Evolutionary conservation across 1,284 basidiomycete species (phyloP), one percentile per base, ranked within the genome.

Genomic region (Phenoliferia sp.): DNA sequence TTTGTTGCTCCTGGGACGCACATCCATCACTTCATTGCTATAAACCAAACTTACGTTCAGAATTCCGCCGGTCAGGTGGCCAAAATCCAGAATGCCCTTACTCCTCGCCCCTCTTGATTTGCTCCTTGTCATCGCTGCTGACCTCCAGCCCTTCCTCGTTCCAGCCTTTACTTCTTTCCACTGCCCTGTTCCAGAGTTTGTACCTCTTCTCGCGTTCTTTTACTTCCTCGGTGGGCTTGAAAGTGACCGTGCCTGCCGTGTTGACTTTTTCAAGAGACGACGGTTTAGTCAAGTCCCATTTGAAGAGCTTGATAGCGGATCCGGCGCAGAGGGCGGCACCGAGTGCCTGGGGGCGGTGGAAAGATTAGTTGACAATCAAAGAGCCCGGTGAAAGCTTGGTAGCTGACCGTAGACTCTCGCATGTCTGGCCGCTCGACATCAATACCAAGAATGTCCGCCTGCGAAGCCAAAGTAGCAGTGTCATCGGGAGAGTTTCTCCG

Each of bases 271-370:
- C 80, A n/a, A 99, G 83, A 31, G 94, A 94, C 78, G 92, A 87
- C 0, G 94, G 93, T 64, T 87, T 85, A 69, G 81, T 84, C 65
- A 98, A 80, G 79, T 98, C 88, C 96, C 95, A 99, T n/a, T 93
- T 95, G 76, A 91, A 95, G 34, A 98, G 82, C 5, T 85, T 83
- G 39, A 98, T 84, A 0, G 95, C 94, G 54, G 90, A 86, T 22
- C 90, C 96, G 22, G 96, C 95, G 26, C 96, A 85, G 52, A 99
- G 82, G 28, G 96, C 96, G 15, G 93, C 92, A 26, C 95, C 95
- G 52, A 99, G 83, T 6, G 96, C 95, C 39, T 7, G 95, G 98
- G n/a, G n/a, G n/a, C n/a, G n/a, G n/a, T n/a, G n/a, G n/a, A n/a
- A n/a, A n/a, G n/a, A n/a, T n/a, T n/a, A n/a, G n/a, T n/a, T n/a